Percentiles rank a stretch among this genome's conserved stretches.
phyloP scores from a whole-genome alignment of 768 basidiomycete genomes.

The Hericium alpestre region DNA sequence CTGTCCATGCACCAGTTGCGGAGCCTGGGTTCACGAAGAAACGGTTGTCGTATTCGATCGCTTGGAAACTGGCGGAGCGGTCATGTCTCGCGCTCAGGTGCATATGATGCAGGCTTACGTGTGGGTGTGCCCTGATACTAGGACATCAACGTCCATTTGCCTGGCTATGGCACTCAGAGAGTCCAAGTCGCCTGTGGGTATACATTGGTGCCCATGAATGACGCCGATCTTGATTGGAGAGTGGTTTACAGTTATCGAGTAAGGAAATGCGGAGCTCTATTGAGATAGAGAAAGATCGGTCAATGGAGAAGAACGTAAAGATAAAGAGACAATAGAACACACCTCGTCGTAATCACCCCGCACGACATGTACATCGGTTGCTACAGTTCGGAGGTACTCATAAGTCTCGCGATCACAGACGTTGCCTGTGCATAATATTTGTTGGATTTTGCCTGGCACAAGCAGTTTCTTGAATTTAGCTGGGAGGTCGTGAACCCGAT shows the following conservation, averaged over 20 bases:
- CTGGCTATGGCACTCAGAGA: conserved; percentile 80
- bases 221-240: conserved; percentile 83
- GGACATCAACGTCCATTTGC: conserved; percentile 96
- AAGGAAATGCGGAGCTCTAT: conserved; percentile 62
- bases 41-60: conserved; percentile 78
- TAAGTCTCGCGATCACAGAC: conserved; percentile 96
- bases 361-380: conserved; percentile 85
- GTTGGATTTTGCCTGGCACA: conserved; percentile 84
- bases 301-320: too few species aligned
- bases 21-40: conserved; percentile 97
- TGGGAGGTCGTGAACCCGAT: conserved; percentile 81
- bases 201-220: conserved; percentile 87
- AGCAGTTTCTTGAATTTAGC: conserved; percentile 95
- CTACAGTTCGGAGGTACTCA: conserved; percentile 91
- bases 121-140: conserved; percentile 90
- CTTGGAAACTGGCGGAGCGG: conserved; percentile 65
- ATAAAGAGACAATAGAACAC: conserved; percentile 11
- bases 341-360: conserved; percentile 96
- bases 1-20: conserved; percentile 91
- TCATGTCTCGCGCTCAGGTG: background rate
- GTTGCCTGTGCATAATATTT: conserved; percentile 95
- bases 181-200: conserved; percentile 88
- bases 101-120: conserved; percentile 40
- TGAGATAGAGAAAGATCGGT: background rate
- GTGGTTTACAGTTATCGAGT: conserved; percentile 72